phyloP scores from a whole-genome alignment of 495 filamentous ascomycete genomes.

The Aspergillus affinis region DNA sequence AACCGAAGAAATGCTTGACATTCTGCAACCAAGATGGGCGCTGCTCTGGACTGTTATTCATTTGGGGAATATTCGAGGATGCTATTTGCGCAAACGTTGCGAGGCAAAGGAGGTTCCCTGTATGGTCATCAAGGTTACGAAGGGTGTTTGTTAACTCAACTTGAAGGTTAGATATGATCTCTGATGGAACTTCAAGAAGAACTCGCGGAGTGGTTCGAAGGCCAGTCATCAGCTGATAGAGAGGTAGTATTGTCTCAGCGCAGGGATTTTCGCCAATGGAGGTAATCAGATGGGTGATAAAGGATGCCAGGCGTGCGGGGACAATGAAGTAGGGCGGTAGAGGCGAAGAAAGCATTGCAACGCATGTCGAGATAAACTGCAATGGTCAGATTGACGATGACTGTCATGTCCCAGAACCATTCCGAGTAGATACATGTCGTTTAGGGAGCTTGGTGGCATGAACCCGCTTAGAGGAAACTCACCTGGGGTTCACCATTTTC shows the following conservation, averaged over 20 bases:
- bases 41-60: constrained; percentile 17
- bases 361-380: constrained; percentile 42
- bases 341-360: constrained; percentile 42
- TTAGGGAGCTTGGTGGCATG: background rate
- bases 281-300: constrained; percentile 38
- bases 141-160: constrained; percentile 45
- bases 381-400: constrained; percentile 2
- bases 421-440: too few relatives aligned
- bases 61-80: constrained; percentile 14
- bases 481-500: constrained; percentile 35
- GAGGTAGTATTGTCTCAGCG: constrained; percentile 40
- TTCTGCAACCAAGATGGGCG: constrained; percentile 35
- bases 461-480: constrained; percentile 6
- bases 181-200: constrained; percentile 35
- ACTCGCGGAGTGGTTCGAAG: constrained; percentile 30
- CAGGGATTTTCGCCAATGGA: constrained; percentile 35
- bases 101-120: constrained; percentile 50
- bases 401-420: background rate
- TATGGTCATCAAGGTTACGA: constrained; percentile 45
- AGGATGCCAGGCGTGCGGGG: constrained; percentile 43
- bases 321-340: constrained; percentile 32
- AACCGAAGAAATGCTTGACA: constrained; percentile 49
- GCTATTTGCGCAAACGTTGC: constrained; percentile 48
- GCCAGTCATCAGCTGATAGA: constrained; percentile 41
- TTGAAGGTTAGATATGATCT: constrained; percentile 46